phyloP scores from a whole-genome alignment of 352 stramenopile genomes.

The Thraustochytrium striatum region DNA sequence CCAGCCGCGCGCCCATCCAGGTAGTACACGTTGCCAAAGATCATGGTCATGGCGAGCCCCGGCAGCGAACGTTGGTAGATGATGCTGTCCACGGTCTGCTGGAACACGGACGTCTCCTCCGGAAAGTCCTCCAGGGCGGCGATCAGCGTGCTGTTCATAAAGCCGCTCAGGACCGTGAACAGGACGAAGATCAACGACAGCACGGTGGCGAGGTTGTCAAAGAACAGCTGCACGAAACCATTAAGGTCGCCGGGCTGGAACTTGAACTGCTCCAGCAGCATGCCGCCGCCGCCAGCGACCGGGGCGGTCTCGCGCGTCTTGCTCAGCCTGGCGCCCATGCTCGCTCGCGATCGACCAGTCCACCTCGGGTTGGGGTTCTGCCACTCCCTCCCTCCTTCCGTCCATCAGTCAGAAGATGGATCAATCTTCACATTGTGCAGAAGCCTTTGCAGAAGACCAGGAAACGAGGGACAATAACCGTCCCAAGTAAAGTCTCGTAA shows the following conservation, averaged over 20 bases:
- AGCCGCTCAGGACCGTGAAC: neutral
- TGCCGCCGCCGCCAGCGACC: no score
- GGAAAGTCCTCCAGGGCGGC: neutral
- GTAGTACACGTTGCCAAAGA: constrained; percentile 59
- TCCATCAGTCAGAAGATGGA: no score
- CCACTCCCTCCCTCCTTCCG: no score
- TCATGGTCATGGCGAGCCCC: constrained; percentile 53
- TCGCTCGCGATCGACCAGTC: no score
- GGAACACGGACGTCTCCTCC: neutral
- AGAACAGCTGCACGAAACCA: constrained; percentile 54
- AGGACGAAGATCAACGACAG: constrained; percentile 50
- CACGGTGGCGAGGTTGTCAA: constrained; percentile 59
- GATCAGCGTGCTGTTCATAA: neutral
- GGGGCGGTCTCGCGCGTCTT: no score
- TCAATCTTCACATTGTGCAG: no score
- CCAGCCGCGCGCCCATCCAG: constrained; percentile 55
- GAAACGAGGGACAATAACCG: no score
- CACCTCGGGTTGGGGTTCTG: no score
- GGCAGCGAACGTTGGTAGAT: constrained; percentile 54
- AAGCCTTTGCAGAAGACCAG: no score
- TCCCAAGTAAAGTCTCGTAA: no score
- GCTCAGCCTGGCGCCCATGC: no score
- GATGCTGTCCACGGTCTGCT: neutral
- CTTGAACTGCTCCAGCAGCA: constrained; percentile 9
- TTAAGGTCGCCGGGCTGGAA: constrained; percentile 6